Base-by-base conservation (phyloP, 2,329 filamentous ascomycete species). In the Aspergillus quadricinctus region DNA sequence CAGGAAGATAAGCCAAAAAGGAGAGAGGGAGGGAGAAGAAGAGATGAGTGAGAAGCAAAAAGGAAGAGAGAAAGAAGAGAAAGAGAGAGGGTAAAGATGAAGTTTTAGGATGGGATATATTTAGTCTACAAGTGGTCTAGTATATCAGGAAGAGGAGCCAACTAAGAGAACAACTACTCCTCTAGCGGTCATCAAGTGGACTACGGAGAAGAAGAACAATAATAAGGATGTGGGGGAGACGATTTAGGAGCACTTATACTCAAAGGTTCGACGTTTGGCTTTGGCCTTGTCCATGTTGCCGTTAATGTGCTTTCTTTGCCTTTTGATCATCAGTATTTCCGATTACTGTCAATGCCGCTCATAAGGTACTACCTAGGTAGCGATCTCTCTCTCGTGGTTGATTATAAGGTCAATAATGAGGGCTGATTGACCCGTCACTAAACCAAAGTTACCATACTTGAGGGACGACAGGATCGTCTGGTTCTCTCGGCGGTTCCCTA, bases 41-140 rank as follows among this genome's bases (percentile, higher is more conserved):
- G 35, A 55, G 55, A 51, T 59, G 55, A 61, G 57, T 50, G 61
- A 63, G 61, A 56, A 54, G 62, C 64, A 61, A 61, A 66, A 56
- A 57, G 57, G 56, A 56, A 57, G 58, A 61, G 59, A 62, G 64
- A 65, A 62, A 64, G 57, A 50, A 52, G 49, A 56, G 48, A 57
- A 54, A 43, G 57, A 55, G 49, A 57, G 49, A 56, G 49, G 50
- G 48, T 48, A 55, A 55, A 55, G 59, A 58, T 49, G 53, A 62
- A 52, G 58, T 31, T 27, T 46, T 29, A 49, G 23, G 19, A 53
- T 29, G 52, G 41, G 49, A 54, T 54, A 54, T 37, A 41, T 10
- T 53, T 21, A 48, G 27, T 29, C 45, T 46, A 35, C 23, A 29
- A 49, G 41, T 40, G 14, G 41, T 35, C 31, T 46, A 46, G 43